These are phyloP conservation scores for Candida anutae DNA, from an alignment of 1,139 yeast genomes.

Conservation along the genomic window DNA sequence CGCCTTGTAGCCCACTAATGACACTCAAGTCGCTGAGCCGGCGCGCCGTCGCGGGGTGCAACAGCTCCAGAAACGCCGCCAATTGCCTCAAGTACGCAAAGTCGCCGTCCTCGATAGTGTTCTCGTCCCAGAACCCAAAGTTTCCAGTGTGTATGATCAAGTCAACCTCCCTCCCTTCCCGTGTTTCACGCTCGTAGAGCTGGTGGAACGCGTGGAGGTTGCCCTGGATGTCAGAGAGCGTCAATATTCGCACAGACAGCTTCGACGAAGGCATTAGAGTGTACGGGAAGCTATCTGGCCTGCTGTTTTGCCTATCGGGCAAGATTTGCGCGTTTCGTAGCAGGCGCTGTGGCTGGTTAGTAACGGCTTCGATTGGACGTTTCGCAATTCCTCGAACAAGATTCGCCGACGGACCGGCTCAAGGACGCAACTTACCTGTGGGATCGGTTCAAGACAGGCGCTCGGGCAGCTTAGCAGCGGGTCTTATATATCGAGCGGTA, in stretches of 20 bases:
- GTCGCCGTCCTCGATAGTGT: slow-evolving; percentile 47
- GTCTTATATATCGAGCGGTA: too few species aligned
- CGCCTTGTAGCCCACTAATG: slow-evolving; percentile 14
- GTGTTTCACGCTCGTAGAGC: slow-evolving; percentile 11
- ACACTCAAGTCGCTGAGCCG: slow-evolving; percentile 40
- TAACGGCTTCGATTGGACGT: too few species aligned
- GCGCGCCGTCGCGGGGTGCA: slow-evolving; percentile 39
- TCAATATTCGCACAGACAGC: slow-evolving; percentile 16
- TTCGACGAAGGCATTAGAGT: too few species aligned
- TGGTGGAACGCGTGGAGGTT: slow-evolving; percentile 16
- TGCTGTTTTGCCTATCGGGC: too few species aligned
- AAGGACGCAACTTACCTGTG: too few species aligned
- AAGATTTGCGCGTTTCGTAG: too few species aligned
- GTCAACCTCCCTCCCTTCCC: slow-evolving; percentile 11
- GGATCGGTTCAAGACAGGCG: too few species aligned
- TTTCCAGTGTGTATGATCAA: slow-evolving; percentile 67
- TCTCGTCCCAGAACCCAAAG: slow-evolving; percentile 67
- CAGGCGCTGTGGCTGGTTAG: too few species aligned
- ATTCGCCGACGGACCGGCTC: too few species aligned
- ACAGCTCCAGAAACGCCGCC: slow-evolving; percentile 58
- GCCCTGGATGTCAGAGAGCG: slow-evolving; percentile 30
- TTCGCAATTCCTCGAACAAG: too few species aligned
- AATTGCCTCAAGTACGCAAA: slow-evolving; percentile 53
- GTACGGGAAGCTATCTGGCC: too few species aligned
- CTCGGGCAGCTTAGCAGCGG: too few species aligned